Base-by-base conservation (phyloP, 176 grass and related monocot genomes). In the Lolium perenne region DNA sequence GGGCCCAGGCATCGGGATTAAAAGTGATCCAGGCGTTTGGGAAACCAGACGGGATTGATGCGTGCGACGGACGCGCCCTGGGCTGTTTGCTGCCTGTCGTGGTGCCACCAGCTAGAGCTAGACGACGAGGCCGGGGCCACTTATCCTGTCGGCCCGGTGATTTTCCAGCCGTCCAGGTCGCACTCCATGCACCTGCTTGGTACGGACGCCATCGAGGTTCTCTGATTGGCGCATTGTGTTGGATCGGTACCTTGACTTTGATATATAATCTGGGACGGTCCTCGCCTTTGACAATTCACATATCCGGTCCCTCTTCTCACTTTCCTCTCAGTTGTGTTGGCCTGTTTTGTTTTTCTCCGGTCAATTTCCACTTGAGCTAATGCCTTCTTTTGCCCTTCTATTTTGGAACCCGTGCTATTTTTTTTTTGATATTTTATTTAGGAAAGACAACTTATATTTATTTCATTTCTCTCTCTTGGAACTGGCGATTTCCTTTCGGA, bases 91-190 rank as follows among this genome's bases (percentile, higher is more conserved):
- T n/a, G n/a, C 10, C 12, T 65, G 57, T n/a, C 57, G 40, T 26
- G 25, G 16, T 56, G 54, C 15, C 54, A 57, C 9, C n/a, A 9
- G 71, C 71, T 74, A 15, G 46, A 75, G 71, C 71, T 74, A 25
- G 46, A 75, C 72, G 72, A 50, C 46, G 71, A 13, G 29, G 0
- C 6, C 43, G 35, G 60, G 62, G 63, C 6, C 5, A 38, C 7
- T 69, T 51, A 32, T 76, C 73, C 48, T 53, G 73, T 76, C 47
- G 1, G 32, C 32, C 2, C 32, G 32, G 2, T 35, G 32, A 35
- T 35, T 35, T 35, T 35, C 32, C 16, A 7, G 49, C 74, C 74
- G 74, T 76, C 74, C 74, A 76, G 74, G 74, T 76, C 49, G 74
- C 74, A 1, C 49, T 76, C 73, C 25, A 3, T 3, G 32, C 32